A percentile compares a stretch with the other conserved stretches of the same genome.
These are phyloP conservation scores for Wickerhamiella vanderwaltii DNA, from an alignment of 805 yeast species.

Conservation along the genomic window DNA sequence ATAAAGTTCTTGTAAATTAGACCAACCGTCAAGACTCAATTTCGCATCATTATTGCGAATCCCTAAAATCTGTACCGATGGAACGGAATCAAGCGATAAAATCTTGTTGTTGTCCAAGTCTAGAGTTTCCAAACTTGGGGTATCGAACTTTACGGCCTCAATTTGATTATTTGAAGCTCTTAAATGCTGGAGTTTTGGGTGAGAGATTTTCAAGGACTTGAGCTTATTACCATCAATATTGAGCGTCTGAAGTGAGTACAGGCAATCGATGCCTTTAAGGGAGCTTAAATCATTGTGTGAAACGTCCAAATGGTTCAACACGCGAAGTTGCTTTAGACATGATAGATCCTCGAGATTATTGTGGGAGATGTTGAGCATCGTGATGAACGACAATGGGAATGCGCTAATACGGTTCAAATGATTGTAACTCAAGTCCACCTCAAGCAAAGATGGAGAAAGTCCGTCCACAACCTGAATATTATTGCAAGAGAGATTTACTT, in stretches of 20 bases:
- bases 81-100: slow-evolving; percentile 15
- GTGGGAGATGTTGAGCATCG: slow-evolving; percentile 17
- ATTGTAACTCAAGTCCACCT: slow-evolving; percentile 17
- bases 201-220: slow-evolving; percentile 13
- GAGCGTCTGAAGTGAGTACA: slow-evolving; percentile 18
- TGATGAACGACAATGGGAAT: slow-evolving; percentile 18
- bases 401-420: slow-evolving; percentile 13
- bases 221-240: slow-evolving; percentile 18
- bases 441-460: slow-evolving; percentile 17
- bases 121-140: slow-evolving; percentile 19
- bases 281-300: slow-evolving; percentile 17
- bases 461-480: slow-evolving; percentile 18
- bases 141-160: slow-evolving; percentile 14
- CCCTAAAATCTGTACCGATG: slow-evolving; percentile 16
- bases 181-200: slow-evolving; percentile 17
- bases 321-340: slow-evolving; percentile 17
- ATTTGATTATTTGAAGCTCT: slow-evolving; percentile 18
- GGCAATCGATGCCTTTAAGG: slow-evolving; percentile 16
- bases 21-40: slow-evolving; percentile 18
- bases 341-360: slow-evolving; percentile 18
- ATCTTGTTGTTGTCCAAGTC: slow-evolving; percentile 16
- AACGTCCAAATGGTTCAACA: slow-evolving; percentile 18
- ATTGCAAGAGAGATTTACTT: slow-evolving; percentile 16
- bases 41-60: slow-evolving; percentile 17
- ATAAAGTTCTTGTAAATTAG: slow-evolving; percentile 16